Base-by-base conservation (phyloP, 257 asterid species). In the Gentiana macrophylla region DNA sequence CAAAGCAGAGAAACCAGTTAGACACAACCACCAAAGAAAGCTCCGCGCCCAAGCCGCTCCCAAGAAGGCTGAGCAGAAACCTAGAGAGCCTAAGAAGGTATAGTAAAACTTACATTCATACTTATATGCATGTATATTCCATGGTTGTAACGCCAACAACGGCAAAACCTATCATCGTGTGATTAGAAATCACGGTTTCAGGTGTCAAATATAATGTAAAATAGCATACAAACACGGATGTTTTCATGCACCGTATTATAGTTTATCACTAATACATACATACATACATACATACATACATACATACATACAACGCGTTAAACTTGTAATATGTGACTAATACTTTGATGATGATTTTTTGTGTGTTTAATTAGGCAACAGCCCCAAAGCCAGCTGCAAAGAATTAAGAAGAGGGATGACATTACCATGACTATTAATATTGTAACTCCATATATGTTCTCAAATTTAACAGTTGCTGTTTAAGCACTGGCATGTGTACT, bases 1-100 rank as follows among this genome's bases (percentile, higher is more conserved):
- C 43, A 71, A 75, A 67, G 57, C 56, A 33, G 77, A 67, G 60
- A 67, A 71, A 71, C 69, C 67, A 13, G 63, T 46, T 66, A 70
- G 59, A 4, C 35, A 66, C 67, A 64, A 74, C 55, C 55, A 70
- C 47, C 50, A 72, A 34, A 60, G 46, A 70, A 70, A 44, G 54
- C 53, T 64, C 0, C 52, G 71, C 60, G 48, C 79, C 63, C 70
- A 75, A 32, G 33, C 60, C 1, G 53, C 68, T 6, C 52, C 57
- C n/a, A 61, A 67, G 60, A 75, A 68, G 73, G 34, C 57, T 11
- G 72, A 56, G 63, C 70, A 47, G 57, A 63, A 70, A 63, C 69
- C 80, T 50, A 62, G 68, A n/a, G 67, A 67, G 52, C 38, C 69
- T 37, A 70, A 41, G 71, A 68, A 68, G 56, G 44, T 38, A 38